phyloP scores from a whole-genome alignment of 768 basidiomycete species.

The Lentinula boryana region DNA sequence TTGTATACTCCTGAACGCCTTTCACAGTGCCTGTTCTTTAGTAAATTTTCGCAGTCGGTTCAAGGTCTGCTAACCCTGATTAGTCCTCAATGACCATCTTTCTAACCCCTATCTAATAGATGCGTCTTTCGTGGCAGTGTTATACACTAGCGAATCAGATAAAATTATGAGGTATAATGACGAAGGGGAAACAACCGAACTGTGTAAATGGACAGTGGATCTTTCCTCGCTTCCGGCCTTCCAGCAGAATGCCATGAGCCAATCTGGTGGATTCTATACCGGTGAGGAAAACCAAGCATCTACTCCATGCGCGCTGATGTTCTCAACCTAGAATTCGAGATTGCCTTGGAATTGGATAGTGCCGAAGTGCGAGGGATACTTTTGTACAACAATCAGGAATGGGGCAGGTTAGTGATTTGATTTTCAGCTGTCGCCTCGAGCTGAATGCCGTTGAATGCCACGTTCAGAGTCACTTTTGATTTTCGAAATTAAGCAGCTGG shows the following conservation, averaged over 20 bases:
- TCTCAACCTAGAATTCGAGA: conserved; percentile 60
- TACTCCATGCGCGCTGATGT: conserved; percentile 1
- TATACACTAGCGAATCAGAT: conserved; percentile 75
- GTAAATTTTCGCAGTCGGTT: conserved; percentile 63
- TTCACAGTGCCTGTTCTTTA: conserved; percentile 16
- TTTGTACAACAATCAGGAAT: conserved; percentile 70
- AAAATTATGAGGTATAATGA: conserved; percentile 79
- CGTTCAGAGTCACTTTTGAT: conserved; percentile 41
- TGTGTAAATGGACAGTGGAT: conserved; percentile 88
- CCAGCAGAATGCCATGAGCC: conserved; percentile 61
- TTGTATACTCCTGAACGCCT: neutral
- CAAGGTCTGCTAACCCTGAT: conserved; percentile 28
- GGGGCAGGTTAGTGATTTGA: conserved; percentile 57
- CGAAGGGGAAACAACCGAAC: conserved; percentile 69
- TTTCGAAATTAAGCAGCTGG: conserved; percentile 26
- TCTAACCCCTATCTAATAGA: conserved; percentile 35
- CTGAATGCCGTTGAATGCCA: conserved; percentile 7
- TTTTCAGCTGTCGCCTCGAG: conserved; percentile 6
- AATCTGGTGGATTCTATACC: conserved; percentile 69
- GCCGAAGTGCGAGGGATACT: conserved; percentile 82
- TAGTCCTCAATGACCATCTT: neutral
- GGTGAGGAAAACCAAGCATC: conserved; percentile 33
- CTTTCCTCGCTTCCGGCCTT: conserved; percentile 73
- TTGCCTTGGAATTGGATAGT: conserved; percentile 79
- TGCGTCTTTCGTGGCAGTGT: conserved; percentile 72